Percentiles rank a stretch among this genome's conserved stretches.
Conservation (phyloP, 148 eudicot species). For the Dianthus caryophyllus region DNA sequence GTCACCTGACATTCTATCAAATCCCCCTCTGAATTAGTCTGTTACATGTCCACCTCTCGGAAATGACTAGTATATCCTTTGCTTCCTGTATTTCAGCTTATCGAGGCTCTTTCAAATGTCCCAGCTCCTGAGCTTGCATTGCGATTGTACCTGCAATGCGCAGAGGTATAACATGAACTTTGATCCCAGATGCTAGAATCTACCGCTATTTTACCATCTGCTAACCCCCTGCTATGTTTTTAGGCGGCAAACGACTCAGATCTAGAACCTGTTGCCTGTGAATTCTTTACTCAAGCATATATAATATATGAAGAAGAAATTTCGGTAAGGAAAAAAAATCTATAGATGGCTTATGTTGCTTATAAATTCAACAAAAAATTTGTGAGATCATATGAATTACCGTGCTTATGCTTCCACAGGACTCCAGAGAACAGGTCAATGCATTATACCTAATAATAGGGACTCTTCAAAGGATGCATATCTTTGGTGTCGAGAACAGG, state of each 20-base stretch:
- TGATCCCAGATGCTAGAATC: neutral
- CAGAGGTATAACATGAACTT: conserved; percentile 55
- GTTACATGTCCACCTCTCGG: neutral
- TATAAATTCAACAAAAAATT: conserved; percentile 1
- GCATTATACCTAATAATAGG: conserved; percentile 84
- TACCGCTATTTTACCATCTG: neutral
- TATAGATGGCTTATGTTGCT: conserved; percentile 5
- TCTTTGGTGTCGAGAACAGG: conserved; percentile 94
- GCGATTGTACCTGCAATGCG: conserved; percentile 82
- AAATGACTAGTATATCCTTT: conserved; percentile 2
- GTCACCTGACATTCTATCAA: neutral
- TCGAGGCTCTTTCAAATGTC: conserved; percentile 71
- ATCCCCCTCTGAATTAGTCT: neutral
- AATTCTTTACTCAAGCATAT: conserved; percentile 97
- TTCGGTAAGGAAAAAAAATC: conserved; percentile 54
- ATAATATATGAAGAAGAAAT: conserved; percentile 97
- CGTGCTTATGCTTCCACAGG: conserved; percentile 39
- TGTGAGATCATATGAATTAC: conserved; percentile 20
- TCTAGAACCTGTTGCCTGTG: conserved; percentile 95
- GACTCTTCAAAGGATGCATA: conserved; percentile 87
- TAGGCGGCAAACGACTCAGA: conserved; percentile 96
- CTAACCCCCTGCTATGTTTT: conserved; percentile 18
- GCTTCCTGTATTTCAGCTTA: conserved; percentile 49
- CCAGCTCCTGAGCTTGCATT: conserved; percentile 92
- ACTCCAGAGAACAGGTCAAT: conserved; percentile 93